Evolutionary conservation across 202 grass and related monocot genomes (phyloP).

Genomic region (Eragrostis tef): DNA sequence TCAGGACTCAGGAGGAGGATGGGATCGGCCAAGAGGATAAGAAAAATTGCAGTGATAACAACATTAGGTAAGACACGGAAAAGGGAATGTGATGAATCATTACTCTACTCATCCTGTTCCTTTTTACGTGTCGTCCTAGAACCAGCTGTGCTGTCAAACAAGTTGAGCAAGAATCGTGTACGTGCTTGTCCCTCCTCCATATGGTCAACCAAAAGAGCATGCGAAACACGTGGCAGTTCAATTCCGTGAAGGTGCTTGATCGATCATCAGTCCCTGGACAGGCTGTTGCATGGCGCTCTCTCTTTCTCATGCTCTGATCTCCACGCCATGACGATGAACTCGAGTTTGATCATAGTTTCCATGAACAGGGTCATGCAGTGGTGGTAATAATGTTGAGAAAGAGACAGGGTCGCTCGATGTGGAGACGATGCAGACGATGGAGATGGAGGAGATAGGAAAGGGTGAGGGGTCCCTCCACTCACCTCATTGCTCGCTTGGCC

Average conservation of each 20-base stretch:
- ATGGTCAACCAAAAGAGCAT: too few species aligned
- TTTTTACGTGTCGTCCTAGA: neutral
- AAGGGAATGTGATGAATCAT: neutral
- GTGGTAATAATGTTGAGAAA: conserved; percentile 25
- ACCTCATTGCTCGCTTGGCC: conserved; percentile 40
- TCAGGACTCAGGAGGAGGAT: neutral
- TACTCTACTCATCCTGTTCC: neutral
- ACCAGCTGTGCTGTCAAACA: neutral
- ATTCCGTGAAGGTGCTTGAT: neutral
- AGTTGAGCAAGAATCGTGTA: neutral
- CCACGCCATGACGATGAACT: too few species aligned
- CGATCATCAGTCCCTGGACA: neutral
- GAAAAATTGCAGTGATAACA: conserved; percentile 29
- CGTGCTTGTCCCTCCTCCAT: too few species aligned
- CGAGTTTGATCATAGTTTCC: neutral
- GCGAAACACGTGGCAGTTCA: neutral
- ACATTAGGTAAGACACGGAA: neutral
- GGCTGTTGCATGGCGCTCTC: neutral
- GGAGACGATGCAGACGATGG: neutral
- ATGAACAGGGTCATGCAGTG: conserved; percentile 50
- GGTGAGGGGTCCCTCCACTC: conserved; percentile 41
- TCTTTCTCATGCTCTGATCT: too few species aligned
- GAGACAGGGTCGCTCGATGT: conserved; percentile 7
- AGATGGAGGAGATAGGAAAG: neutral
- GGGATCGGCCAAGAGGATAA: conserved; percentile 3